Base-by-base conservation (phyloP, 805 yeast genomes). In the Nakazawaea holstii region DNA sequence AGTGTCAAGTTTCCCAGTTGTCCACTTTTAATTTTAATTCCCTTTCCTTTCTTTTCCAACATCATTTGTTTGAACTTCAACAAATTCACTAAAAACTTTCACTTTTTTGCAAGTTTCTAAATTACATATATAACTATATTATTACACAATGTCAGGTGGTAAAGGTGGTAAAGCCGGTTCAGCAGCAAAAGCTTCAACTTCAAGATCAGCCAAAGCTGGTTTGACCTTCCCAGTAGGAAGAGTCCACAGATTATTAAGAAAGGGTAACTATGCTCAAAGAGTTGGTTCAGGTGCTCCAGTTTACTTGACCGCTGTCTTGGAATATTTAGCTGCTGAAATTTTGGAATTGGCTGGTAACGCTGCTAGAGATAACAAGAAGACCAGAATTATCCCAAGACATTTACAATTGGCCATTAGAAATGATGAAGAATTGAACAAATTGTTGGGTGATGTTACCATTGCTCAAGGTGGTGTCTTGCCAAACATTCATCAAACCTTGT, bases 401-500 rank as follows among this genome's bases (percentile, higher is more conserved):
- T 82, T 91, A 74, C 97, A 91, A 76, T 81, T 91, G 64, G 98
- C 98, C 72, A 91, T 91, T 80, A 88, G 98, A 82, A 92, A 91
- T 69, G 98, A 92, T 80, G 97, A 92, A 76, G 97, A 92, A 76
- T 82, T 92, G 73, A 91, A 92, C 87, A 90, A 87, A 73, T 81
- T 91, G 63, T 79, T 92, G 58, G 80, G 80, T 61, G 89, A 89
- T 70, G 99, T 92, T 57, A 91, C 97, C 56, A 92, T 91, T 64
- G 97, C 97, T 59, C 95, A 90, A 75, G 97, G 97, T 84, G 97
- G 97, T 87, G 97, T 92, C 62, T 81, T 91, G 73, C 97, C 97
- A 77, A 88, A 89, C 84, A 87, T 90, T 68, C 96, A 88, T 77
- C 89, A 84, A 74, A 84, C 84, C 77, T 84, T 91, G 71, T 82